Evolutionary conservation across 192 early-diverging fungal genomes (phyloP).

Genomic region (Podila verticillata): DNA sequence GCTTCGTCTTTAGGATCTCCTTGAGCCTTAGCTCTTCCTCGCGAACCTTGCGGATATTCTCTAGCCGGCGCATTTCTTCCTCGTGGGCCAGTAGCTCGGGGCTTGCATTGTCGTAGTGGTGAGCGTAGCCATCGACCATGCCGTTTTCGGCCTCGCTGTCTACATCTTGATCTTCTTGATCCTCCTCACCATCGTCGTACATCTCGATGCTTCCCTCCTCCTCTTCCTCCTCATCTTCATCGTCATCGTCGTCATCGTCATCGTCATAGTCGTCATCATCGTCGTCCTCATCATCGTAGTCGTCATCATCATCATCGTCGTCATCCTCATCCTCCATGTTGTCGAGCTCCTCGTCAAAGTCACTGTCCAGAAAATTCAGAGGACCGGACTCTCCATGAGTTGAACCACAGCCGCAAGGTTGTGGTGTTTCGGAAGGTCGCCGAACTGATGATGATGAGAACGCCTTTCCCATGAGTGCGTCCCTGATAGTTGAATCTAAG

Average conservation of each 20-base stretch:
- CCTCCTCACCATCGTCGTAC: constrained; percentile 15
- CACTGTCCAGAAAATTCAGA: constrained; percentile 9
- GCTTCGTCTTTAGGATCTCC: constrained; percentile 5
- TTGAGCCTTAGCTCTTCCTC: constrained; percentile 8
- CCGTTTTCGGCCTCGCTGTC: constrained; percentile 11
- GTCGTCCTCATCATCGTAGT: constrained; percentile 22
- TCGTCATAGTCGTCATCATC: not conserved
- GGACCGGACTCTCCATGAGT: constrained; percentile 6
- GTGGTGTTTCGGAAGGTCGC: not conserved
- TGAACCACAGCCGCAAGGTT: constrained; percentile 20
- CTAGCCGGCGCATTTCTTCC: constrained; percentile 21
- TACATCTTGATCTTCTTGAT: constrained; percentile 6
- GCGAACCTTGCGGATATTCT: constrained; percentile 9
- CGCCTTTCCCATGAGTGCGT: constrained; percentile 18
- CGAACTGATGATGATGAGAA: constrained; percentile 6
- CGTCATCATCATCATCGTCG: constrained; percentile 33
- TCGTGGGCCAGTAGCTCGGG: not conserved
- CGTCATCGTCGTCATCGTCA: constrained; percentile 12
- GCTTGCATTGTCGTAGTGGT: constrained; percentile 7
- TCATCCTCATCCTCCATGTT: constrained; percentile 14
- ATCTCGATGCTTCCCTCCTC: constrained; percentile 8
- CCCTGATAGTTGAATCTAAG: not conserved
- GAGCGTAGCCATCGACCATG: constrained; percentile 19
- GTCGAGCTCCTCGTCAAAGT: constrained; percentile 5
- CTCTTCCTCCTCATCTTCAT: constrained; percentile 19